Base-by-base conservation (phyloP, 768 basidiomycete species). In the Naganishia friedmannii region DNA sequence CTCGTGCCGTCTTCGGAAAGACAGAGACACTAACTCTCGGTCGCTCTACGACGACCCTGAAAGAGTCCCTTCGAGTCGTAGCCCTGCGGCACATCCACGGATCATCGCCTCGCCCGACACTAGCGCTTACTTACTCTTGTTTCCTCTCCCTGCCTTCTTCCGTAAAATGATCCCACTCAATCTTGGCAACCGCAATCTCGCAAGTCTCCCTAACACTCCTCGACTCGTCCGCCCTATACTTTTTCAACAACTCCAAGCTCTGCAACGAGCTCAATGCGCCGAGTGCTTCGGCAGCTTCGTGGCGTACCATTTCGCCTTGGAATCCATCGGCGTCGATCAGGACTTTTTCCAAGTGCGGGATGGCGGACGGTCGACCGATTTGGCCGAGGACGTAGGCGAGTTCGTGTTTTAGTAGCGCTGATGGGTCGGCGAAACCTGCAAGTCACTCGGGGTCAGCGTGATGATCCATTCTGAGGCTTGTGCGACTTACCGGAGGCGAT, bases 251-350 rank as follows among this genome's bases (percentile, higher is more conserved):
- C 3, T 88, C 85, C 13, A 94, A 76, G 19, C 92, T 90, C 0
- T 82, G 74, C 1, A 84, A 76, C 26, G 87, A 84, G 9, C 91
- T 92, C 45, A 98, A 92, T 0, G 96, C 96, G 48, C 94, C 96
- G 84, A 99, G 89, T 10, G 96, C 96, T 82, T 99, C 96, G n/a
- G 96, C 96, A 60, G 95, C 93, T 86, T 99, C 96, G 83, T 99
- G 96, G 67, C 96, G 85, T 71, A 98, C 96, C 96, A 99, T 99
- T 0, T 92, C 89, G 53, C 79, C 79, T 57, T 80, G 79, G 60
- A 71, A 28, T 4, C 71, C 73, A 80, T 95, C 90, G 78, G 94
- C 89, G 77, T 93, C 84, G 72, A 86, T 83, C 45, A 99, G 85
- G 5, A 94, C 90, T 2, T 83, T 81, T 78, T 91, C 89, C 5